phyloP scores from a whole-genome alignment of 345 rosid genomes.

The Atalantia buxifolia region DNA sequence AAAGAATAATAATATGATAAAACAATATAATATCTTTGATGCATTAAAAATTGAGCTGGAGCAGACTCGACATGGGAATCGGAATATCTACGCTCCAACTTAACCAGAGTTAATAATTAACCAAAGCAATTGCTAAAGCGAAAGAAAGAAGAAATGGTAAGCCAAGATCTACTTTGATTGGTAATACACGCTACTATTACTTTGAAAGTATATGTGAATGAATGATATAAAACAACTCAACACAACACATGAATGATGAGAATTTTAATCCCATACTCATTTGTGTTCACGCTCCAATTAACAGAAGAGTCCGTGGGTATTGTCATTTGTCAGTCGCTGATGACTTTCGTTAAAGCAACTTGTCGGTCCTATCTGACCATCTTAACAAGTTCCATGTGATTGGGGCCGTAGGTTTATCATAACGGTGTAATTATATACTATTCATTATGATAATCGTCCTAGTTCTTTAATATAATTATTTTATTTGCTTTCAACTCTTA shows the following conservation, averaged over 20 bases:
- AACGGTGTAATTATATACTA: neutral
- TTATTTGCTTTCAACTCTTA: neutral
- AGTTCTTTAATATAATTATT: too few species aligned
- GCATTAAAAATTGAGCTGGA: constrained; percentile 40
- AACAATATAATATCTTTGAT: neutral
- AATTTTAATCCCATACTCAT: constrained; percentile 17
- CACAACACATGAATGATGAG: neutral
- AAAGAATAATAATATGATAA: neutral
- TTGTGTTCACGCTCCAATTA: constrained; percentile 8
- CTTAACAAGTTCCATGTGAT: constrained; percentile 40
- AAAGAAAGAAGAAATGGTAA: neutral
- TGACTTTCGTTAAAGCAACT: constrained; percentile 19
- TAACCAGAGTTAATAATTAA: constrained; percentile 20
- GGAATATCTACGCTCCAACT: constrained; percentile 29
- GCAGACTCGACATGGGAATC: constrained; percentile 23
- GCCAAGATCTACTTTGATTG: constrained; percentile 7
- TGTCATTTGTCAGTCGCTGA: constrained; percentile 2
- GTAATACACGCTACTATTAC: constrained; percentile 7
- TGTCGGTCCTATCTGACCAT: constrained; percentile 29
- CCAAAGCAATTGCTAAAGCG: neutral
- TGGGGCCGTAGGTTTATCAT: constrained; percentile 28
- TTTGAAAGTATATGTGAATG: neutral
- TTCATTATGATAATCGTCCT: neutral
- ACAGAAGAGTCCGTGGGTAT: neutral
- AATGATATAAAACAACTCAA: neutral